Evolutionary conservation across 495 filamentous ascomycete species (phyloP), one percentile per base, ranked within the genome.

Genomic region (Hyaloscypha bicolor): DNA sequence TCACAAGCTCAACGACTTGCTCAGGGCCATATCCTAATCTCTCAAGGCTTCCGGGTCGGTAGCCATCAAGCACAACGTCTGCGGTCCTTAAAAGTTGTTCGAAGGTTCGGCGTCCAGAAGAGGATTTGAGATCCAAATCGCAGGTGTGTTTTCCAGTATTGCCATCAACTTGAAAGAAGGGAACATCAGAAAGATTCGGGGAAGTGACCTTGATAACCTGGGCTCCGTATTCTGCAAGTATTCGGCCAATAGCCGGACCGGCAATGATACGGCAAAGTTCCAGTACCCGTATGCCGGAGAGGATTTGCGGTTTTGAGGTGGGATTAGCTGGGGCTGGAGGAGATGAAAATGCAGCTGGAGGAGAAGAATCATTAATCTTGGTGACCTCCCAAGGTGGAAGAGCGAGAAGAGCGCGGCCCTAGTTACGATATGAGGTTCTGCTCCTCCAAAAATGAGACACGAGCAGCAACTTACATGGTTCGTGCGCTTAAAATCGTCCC

Each of bases 151-250:
- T 93, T 64, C 90, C 89, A 72, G 88, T 86, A 76, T 93, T 93
- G 53, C 88, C 88, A 69, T 92, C 90, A 11, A 93, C 87, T 74
- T 92, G 90, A 80, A 92, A 93, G 79, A 92, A 91, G 0, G 90
- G 90, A 11, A 93, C 90, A 65, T 93, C 90, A 16, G 86, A 86
- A 30, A 92, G 80, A 39, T 82, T 79, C 0, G 88, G 85, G 31
- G 86, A 88, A 19, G 90, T 92, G 68, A 93, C 82, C 73, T 92
- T 92, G 68, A 74, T 63, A 14, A 74, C 72, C 39, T 78, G 81
- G 60, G 88, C 89, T 25, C 88, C 89, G 75, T 91, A 89, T 35
- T 89, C 88, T 30, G 84, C 83, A 19, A 91, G 80, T 19, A 86
- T 88, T 51, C 88, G 86, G 31, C 86, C 83, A 64, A 91, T 86